Conservation (phyloP, 345 rosid genomes). For the Carallia pectinifolia region DNA sequence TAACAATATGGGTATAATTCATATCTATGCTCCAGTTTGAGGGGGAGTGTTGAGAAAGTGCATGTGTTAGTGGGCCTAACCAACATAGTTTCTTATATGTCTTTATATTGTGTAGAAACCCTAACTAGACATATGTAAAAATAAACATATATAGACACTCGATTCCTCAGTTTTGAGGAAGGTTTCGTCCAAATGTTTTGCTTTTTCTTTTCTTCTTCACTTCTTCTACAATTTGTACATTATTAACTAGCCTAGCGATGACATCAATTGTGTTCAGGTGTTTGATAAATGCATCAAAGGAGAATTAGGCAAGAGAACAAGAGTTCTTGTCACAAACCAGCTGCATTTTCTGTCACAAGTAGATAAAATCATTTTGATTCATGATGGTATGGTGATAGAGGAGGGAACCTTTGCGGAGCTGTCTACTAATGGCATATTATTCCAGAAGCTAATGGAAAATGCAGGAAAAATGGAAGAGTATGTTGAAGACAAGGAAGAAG, state of each 20-base stretch:
- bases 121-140: too few relatives aligned
- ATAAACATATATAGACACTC: too few relatives aligned
- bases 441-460: conserved; percentile 95
- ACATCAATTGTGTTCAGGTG: conserved; percentile 48
- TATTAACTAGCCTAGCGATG: conserved; percentile 6
- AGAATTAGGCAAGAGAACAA: conserved; percentile 73
- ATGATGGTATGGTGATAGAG: conserved; percentile 87
- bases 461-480: conserved; percentile 99
- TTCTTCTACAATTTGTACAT: too few relatives aligned
- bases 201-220: too few relatives aligned
- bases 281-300: conserved; percentile 90
- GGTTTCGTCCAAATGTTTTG: too few relatives aligned
- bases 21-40: too few relatives aligned
- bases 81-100: too few relatives aligned
- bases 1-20: too few relatives aligned
- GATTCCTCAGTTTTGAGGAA: too few relatives aligned
- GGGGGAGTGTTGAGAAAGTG: too few relatives aligned
- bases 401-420: conserved; percentile 95
- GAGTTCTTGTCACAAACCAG: conserved; percentile 99
- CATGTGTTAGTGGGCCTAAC: too few relatives aligned
- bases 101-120: too few relatives aligned
- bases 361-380: conserved; percentile 85
- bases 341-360: conserved; percentile 97
- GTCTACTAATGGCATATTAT: conserved; percentile 60
- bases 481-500: conserved; percentile 65